Evolutionary conservation across 23 red algal species (phyloP).

Genomic region (Agarophyton chilense): DNA sequence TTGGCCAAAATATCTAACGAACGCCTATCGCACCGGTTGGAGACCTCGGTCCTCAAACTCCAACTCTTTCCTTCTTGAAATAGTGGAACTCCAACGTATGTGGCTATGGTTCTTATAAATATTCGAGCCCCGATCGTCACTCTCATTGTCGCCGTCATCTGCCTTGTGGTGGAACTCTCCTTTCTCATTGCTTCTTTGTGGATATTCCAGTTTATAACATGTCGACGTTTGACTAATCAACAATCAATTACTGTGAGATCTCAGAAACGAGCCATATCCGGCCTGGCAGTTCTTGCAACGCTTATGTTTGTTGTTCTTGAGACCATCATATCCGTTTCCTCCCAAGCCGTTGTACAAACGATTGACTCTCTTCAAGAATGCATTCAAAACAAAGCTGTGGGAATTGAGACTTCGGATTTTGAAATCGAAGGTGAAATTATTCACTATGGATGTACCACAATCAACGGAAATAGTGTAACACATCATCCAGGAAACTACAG

Average conservation of each 20-base stretch:
- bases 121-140: background rate
- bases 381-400: background rate
- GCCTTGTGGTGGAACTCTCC: background rate
- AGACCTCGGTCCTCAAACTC: background rate
- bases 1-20: too few species aligned
- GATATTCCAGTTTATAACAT: background rate
- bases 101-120: background rate
- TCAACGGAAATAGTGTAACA: background rate
- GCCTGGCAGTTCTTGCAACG: background rate
- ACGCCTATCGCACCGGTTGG: too few species aligned
- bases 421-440: background rate
- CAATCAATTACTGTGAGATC: background rate
- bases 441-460: background rate
- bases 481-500: conserved; percentile 16
- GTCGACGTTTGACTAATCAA: background rate
- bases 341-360: background rate
- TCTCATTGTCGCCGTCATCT: background rate
- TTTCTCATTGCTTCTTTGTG: background rate
- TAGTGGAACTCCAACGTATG: too few species aligned
- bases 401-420: background rate
- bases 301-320: conserved; percentile 3
- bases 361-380: background rate
- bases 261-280: background rate
- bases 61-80: too few species aligned
- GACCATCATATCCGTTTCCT: background rate